phyloP scores from a whole-genome alignment of 441 rosid species.

The Capsella rubella region DNA sequence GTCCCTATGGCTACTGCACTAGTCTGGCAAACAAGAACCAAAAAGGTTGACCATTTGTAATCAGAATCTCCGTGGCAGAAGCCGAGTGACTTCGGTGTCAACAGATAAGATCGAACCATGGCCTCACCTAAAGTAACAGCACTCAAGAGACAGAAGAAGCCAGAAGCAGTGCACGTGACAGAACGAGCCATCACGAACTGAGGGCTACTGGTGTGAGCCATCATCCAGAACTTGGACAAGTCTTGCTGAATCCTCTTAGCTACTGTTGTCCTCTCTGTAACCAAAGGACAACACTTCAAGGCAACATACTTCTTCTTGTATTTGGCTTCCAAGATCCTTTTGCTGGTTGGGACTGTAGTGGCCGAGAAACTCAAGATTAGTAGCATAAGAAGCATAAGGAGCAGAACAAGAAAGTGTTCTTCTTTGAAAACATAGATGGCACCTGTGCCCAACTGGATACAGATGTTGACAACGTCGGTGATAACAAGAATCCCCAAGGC shows the following conservation, averaged over 20 bases:
- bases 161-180: conserved; percentile 73
- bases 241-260: conserved; percentile 57
- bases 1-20: conserved; percentile 71
- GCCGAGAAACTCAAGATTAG: conserved; percentile 65
- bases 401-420: conserved; percentile 69
- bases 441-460: conserved; percentile 88
- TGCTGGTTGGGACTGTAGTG: conserved; percentile 60
- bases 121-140: conserved; percentile 56
- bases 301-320: conserved; percentile 70
- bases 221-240: conserved; percentile 77
- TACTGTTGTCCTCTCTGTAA: conserved; percentile 29
- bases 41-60: conserved; percentile 74
- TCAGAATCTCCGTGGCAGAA: conserved; percentile 85
- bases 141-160: conserved; percentile 56
- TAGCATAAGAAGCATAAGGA: conserved; percentile 75
- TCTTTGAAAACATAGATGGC: conserved; percentile 63
- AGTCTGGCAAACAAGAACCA: conserved; percentile 65
- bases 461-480: conserved; percentile 69
- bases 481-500: conserved; percentile 68
- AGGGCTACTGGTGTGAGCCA: conserved; percentile 89
- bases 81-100: conserved; percentile 54
- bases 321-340: conserved; percentile 58
- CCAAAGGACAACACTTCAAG: conserved; percentile 54
- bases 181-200: conserved; percentile 87
- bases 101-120: conserved; percentile 60